These are phyloP conservation scores for Dentipellis sp. DNA, from an alignment of 768 basidiomycete genomes.

Conservation along the genomic window DNA sequence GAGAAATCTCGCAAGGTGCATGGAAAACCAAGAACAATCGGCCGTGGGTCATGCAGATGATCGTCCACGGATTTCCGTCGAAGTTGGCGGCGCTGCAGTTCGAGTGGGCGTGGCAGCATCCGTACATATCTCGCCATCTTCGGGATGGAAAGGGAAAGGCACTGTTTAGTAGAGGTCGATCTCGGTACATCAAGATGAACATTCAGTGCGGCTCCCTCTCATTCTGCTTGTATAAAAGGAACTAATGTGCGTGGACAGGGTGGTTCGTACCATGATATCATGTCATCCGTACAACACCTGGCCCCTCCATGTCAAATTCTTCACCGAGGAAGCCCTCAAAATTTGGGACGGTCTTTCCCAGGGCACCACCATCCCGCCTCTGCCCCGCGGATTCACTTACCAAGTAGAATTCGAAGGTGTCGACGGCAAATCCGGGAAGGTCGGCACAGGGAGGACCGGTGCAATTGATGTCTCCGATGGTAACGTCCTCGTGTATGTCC, in stretches of 20 bases:
- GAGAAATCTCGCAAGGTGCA: conserved; percentile 63
- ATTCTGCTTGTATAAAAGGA: no score
- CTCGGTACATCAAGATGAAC: conserved; percentile 29
- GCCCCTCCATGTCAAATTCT: conserved; percentile 71
- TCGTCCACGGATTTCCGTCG: conserved; percentile 77
- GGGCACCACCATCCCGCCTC: conserved; percentile 16
- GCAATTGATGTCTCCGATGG: conserved; percentile 54
- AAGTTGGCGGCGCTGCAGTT: conserved; percentile 69
- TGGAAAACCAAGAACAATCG: conserved; percentile 49
- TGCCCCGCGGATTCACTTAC: conserved; percentile 45
- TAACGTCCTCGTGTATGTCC: conserved; percentile 18
- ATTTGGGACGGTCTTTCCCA: conserved; percentile 36
- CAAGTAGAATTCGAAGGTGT: conserved; percentile 58
- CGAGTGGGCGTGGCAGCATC: conserved; percentile 86
- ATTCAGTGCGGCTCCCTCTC: conserved; percentile 30
- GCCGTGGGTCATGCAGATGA: conserved; percentile 83
- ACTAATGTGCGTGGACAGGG: conserved; percentile 24
- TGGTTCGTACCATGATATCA: conserved; percentile 54
- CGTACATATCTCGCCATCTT: conserved; percentile 58
- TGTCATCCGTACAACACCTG: conserved; percentile 60
- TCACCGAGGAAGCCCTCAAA: conserved; percentile 51
- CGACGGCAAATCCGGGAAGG: conserved; percentile 49
- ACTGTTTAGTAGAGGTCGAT: conserved; percentile 27
- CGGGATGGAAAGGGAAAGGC: conserved; percentile 32
- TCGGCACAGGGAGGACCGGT: conserved; percentile 43